Conservation (phyloP, 768 basidiomycete species). For the Phylloporus rhodoxanthus region DNA sequence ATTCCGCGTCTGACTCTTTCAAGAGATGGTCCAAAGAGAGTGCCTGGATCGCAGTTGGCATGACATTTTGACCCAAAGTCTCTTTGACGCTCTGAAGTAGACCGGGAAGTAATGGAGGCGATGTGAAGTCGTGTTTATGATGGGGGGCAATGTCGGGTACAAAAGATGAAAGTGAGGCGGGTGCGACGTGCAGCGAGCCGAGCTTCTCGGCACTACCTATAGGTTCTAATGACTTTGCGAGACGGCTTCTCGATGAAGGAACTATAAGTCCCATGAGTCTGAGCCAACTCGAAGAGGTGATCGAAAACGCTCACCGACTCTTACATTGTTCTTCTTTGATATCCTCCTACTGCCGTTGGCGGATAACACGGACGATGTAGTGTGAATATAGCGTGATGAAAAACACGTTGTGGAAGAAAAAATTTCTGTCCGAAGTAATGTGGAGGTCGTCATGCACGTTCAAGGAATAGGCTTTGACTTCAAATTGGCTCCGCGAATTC, state of each 20-base stretch:
- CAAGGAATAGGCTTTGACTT: background rate
- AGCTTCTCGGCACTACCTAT: slow-evolving; percentile 22
- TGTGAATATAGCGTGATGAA: slow-evolving; percentile 5
- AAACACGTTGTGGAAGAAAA: background rate
- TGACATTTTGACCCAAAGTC: slow-evolving; percentile 48
- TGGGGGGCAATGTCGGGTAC: slow-evolving; percentile 18
- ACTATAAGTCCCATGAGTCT: background rate
- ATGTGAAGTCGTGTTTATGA: slow-evolving; percentile 41
- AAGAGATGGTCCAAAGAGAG: slow-evolving; percentile 65
- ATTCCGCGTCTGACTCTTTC: slow-evolving; percentile 15
- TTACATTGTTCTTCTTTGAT: slow-evolving; percentile 10
- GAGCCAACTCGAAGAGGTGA: background rate
- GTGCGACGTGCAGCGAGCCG: slow-evolving; percentile 24
- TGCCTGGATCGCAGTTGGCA: slow-evolving; percentile 75
- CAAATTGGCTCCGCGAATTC: slow-evolving; percentile 1
- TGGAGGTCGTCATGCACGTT: slow-evolving; percentile 2
- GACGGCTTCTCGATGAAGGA: slow-evolving; percentile 23
- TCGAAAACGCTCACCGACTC: slow-evolving; percentile 10
- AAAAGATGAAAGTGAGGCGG: slow-evolving; percentile 13
- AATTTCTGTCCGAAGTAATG: slow-evolving; percentile 3
- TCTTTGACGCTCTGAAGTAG: slow-evolving; percentile 53
- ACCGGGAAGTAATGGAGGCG: slow-evolving; percentile 65
- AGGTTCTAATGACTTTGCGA: slow-evolving; percentile 26
- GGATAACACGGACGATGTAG: slow-evolving; percentile 8
- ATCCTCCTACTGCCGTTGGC: slow-evolving; percentile 9